These are phyloP conservation scores for Macrocybe gigantea DNA, from an alignment of 768 basidiomycete genomes.

Conservation along the genomic window DNA sequence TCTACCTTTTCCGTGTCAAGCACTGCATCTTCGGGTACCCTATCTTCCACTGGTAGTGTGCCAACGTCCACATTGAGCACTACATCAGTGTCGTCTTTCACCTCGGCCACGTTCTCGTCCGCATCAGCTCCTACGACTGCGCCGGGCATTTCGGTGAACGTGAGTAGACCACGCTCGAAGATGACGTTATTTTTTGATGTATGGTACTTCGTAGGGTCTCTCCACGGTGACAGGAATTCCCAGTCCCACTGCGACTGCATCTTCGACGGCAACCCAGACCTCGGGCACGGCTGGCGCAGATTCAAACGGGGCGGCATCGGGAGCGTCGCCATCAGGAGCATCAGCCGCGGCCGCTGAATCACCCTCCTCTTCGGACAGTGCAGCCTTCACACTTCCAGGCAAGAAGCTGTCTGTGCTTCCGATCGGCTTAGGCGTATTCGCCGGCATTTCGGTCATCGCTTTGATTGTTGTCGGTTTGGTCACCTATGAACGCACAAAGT, in stretches of 20 bases:
- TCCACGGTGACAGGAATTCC: constrained; percentile 12
- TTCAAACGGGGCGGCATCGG: constrained; percentile 8
- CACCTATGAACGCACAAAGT: constrained; percentile 83
- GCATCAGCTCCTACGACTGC: constrained; percentile 2
- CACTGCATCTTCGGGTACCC: constrained; percentile 6
- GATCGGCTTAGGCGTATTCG: constrained; percentile 79
- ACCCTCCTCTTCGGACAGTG: constrained; percentile 23
- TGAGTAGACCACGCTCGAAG: background rate
- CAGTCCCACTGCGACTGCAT: constrained; percentile 1
- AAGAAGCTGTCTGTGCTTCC: constrained; percentile 71
- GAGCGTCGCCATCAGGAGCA: constrained; percentile 3
- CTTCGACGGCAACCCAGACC: constrained; percentile 4
- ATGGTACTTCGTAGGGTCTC: constrained; percentile 7
- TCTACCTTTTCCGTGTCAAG: constrained; percentile 6
- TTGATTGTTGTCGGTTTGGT: constrained; percentile 78
- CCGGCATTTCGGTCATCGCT: constrained; percentile 80
- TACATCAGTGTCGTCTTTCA: background rate
- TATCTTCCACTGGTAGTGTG: background rate
- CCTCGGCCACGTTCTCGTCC: constrained; percentile 11
- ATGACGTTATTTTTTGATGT: background rate
- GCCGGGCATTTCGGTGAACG: constrained; percentile 9
- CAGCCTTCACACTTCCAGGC: constrained; percentile 61
- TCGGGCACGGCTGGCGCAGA: constrained; percentile 11
- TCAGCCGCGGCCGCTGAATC: constrained; percentile 28
- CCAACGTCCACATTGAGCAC: background rate